Conservation (phyloP, 2,329 filamentous ascomycete species). For the Botrytis aclada region DNA sequence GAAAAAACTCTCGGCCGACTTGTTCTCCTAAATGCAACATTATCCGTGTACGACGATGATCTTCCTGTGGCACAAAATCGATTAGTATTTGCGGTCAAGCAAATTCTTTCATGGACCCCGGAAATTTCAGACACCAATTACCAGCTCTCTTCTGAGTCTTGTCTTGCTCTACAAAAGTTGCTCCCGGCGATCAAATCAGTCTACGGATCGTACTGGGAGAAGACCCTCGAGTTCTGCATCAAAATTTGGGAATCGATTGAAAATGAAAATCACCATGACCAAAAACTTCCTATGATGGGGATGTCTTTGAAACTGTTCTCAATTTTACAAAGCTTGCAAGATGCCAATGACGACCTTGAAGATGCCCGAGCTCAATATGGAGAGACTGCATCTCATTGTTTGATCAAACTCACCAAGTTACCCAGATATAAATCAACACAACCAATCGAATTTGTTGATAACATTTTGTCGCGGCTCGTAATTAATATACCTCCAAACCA, state of each 20-base stretch:
- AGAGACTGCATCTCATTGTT: conserved; percentile 51
- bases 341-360: conserved; percentile 80
- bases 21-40: conserved; percentile 52
- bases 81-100: conserved; percentile 71
- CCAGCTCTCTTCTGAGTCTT: conserved; percentile 49
- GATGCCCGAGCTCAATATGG: conserved; percentile 66
- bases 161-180: conserved; percentile 57
- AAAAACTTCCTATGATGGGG: conserved; percentile 61
- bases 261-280: conserved; percentile 42
- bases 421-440: conserved; percentile 50
- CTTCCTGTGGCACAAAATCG: conserved; percentile 55
- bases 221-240: conserved; percentile 56
- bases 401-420: conserved; percentile 63
- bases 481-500: conserved; percentile 60
- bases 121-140: conserved; percentile 45
- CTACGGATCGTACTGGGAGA: conserved; percentile 85
- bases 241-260: conserved; percentile 53
- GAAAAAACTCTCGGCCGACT: conserved; percentile 49
- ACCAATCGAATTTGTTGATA: conserved; percentile 72
- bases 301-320: conserved; percentile 70
- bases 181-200: conserved; percentile 75
- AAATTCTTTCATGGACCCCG: conserved; percentile 70
- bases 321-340: conserved; percentile 60
- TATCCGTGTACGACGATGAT: conserved; percentile 52
- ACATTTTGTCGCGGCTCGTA: conserved; percentile 67